Base-by-base conservation (phyloP, 495 filamentous ascomycete genomes). In the Recurvomyces mirabilis region DNA sequence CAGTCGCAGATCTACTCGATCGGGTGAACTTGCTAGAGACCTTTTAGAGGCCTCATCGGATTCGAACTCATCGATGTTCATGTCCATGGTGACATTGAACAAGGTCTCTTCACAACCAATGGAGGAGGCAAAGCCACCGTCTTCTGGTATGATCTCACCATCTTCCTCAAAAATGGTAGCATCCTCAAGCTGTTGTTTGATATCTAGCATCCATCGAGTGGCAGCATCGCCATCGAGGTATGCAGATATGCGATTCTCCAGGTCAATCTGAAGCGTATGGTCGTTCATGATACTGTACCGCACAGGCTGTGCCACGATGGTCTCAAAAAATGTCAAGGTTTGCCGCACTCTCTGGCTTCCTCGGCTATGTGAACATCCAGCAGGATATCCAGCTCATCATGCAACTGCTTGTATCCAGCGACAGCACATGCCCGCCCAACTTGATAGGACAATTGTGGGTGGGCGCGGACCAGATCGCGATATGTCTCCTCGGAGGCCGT, bases 401-500 rank as follows among this genome's bases (percentile, higher is more conserved):
- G 60, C 17, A 62, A 40, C 32, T 54, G 38, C 14, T 49, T 17
- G 41, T 62, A 64, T n/a, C 55, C 52, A 9, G 51, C 59, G 7
- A 55, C 54, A 22, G 59, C 61, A 53, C 57, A 64, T 2, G 59
- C 61, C 12, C 57, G 51, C 29, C 53, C 59, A 39, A 60, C 52
- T 31, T 60, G 55, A 40, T 64, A 64, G 11, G 39, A 29, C 41
- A 45, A 6, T 5, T 45, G 30, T 19, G 41, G 41, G 22, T 45
- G 37, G 13, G 29, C 5, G 5, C 15, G 29, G 3, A 22, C 41
- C 5, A 65, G 39, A 20, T 28, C 28, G 7, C 59, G 53, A 31
- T 59, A 61, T 5, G 66, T 66, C 20, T 58, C 49, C 51, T 68
- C 64, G 11, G 31, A 41, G 29, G 64, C 55, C 19, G 56, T 21